Evolutionary conservation across 768 basidiomycete species (phyloP), one percentile per base, ranked within the genome.

Genomic region (Pisolithus orientalis): DNA sequence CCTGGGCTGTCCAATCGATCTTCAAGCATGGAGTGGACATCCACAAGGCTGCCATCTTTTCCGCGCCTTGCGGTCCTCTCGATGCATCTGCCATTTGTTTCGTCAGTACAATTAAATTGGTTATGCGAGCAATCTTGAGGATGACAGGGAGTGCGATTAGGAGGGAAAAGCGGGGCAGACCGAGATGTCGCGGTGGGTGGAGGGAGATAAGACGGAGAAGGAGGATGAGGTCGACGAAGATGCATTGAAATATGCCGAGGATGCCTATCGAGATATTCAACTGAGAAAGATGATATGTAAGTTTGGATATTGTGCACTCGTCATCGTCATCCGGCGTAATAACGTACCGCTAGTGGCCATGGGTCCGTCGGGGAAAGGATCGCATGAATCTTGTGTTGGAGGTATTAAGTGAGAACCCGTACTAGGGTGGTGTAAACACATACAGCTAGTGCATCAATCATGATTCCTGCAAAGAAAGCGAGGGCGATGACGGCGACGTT

Each of bases 1-100:
- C 39, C 50, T 69, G 68, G 16, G 59, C 53, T 13, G 60, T 59
- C 66, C 68, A 66, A 39, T 67, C 68, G 2, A 69, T 64, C 51
- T 66, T 70, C 10, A 70, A 49, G 49, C 64, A 70, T 5, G 65
- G 68, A 1, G 51, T 57, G 42, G 57, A 21, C 17, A 46, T 52
- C 68, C 65, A 68, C 16, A 51, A 31, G n/a, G 52, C 2, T 8
- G 42, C 53, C n/a, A 63, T 24, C 0, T 54, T 44, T 39, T 54
- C 44, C 13, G 58, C 16, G 9, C 53, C 63, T 1, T 59, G 44
- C 6, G 62, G 61, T 13, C 62, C 62, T 29, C 48, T 56, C 16
- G 58, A 54, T 11, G 56, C 64, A 38, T 59, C 55, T 4, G 47
- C 50, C 24, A 70, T 34, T 5, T 61, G 53, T 25, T 56, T 60